phyloP scores from a whole-genome alignment of 305 asterid genomes.

The Rubia balearica region DNA sequence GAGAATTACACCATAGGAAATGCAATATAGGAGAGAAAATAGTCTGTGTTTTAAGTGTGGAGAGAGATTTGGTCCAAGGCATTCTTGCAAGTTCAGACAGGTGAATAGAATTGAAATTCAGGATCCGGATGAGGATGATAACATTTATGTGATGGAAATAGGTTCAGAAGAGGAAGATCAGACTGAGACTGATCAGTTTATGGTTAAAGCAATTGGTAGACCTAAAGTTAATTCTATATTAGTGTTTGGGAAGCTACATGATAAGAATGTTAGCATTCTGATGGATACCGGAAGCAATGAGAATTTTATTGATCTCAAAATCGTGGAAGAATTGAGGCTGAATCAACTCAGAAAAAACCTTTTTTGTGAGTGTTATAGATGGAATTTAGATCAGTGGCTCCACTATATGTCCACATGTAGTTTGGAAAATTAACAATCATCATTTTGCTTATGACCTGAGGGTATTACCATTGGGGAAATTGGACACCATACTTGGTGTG shows the following conservation, averaged over 20 bases:
- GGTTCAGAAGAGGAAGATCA: not conserved
- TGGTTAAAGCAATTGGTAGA: not conserved
- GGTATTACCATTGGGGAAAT: not conserved
- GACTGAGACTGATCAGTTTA: too few species aligned
- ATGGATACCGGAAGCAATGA: not conserved
- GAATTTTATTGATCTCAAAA: not conserved
- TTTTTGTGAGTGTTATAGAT: not conserved
- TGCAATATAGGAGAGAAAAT: not conserved
- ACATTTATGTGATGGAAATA: not conserved
- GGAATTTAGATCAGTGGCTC: not conserved
- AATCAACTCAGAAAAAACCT: not conserved
- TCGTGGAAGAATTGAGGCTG: not conserved
- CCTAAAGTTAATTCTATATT: not conserved
- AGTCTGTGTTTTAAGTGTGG: not conserved
- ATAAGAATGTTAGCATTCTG: not conserved
- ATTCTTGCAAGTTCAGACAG: not conserved
- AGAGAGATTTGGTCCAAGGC: not conserved
- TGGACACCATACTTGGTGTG: not conserved
- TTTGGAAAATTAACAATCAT: not conserved
- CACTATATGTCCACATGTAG: not conserved
- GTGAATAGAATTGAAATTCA: too few species aligned
- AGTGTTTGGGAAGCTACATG: too few species aligned
- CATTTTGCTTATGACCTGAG: not conserved
- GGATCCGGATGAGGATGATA: not conserved
- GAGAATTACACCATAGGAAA: not conserved